Percentiles rank a stretch among this genome's conserved stretches.
These are phyloP conservation scores for Candida methanosorbosa DNA, from an alignment of 805 yeast genomes.

Conservation along the genomic window DNA sequence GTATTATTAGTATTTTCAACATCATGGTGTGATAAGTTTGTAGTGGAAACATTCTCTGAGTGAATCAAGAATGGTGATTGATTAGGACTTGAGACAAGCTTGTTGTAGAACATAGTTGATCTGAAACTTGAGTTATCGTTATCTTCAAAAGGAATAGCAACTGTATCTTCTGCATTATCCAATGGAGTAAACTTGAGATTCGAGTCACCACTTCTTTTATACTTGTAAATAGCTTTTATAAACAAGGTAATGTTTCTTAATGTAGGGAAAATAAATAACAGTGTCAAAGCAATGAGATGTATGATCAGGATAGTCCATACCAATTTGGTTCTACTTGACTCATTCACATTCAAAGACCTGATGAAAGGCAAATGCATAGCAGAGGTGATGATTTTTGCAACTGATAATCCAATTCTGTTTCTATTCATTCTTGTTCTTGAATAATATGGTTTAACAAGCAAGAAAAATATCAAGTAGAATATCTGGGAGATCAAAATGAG, in stretches of 20 bases:
- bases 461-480: constrained; percentile 16
- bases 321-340: constrained; percentile 29
- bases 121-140: background rate
- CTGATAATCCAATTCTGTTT: constrained; percentile 25
- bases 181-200: background rate
- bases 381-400: constrained; percentile 31
- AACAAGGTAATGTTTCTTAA: constrained; percentile 2
- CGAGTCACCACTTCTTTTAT: background rate
- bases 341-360: constrained; percentile 25
- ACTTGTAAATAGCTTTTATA: background rate
- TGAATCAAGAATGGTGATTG: background rate
- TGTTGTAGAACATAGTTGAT: too few relatives aligned
- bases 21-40: background rate
- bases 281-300: constrained; percentile 22
- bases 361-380: constrained; percentile 36
- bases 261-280: constrained; percentile 19
- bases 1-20: too few relatives aligned
- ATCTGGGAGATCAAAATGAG: constrained; percentile 29
- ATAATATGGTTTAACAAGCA: constrained; percentile 23
- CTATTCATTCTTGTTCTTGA: constrained; percentile 23
- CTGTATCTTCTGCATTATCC: background rate
- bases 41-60: background rate
- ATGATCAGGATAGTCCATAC: constrained; percentile 34
- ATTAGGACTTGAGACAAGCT: background rate
- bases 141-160: constrained; percentile 3